These are phyloP conservation scores for Phytophthora podocarpi DNA, from an alignment of 352 stramenopile genomes.

Conservation along the genomic window DNA sequence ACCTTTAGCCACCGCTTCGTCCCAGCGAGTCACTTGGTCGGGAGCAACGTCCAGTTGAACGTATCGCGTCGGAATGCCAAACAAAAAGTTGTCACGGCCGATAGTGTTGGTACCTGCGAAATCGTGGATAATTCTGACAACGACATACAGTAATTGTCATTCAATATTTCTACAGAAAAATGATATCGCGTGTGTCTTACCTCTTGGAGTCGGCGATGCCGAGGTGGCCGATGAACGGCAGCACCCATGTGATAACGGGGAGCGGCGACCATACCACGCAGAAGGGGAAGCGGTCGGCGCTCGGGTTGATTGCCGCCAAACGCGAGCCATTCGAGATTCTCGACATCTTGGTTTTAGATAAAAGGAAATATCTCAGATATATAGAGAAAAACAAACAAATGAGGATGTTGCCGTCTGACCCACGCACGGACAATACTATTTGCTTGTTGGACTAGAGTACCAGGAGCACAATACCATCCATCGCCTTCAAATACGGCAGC, in stretches of 20 bases:
- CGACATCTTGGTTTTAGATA: not conserved
- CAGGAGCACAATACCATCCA: too few relatives aligned
- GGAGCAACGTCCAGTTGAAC: slow-evolving; percentile 62
- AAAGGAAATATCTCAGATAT: too few relatives aligned
- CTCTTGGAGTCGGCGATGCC: slow-evolving; percentile 91
- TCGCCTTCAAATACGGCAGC: too few relatives aligned
- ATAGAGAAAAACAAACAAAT: too few relatives aligned
- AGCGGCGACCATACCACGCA: slow-evolving; percentile 92
- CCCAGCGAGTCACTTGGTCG: slow-evolving; percentile 76
- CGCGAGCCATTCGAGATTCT: not conserved
- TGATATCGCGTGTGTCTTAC: slow-evolving; percentile 21
- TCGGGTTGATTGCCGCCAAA: slow-evolving; percentile 22
- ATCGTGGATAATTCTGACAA: slow-evolving; percentile 88
- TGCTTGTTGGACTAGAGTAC: too few relatives aligned
- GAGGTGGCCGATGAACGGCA: slow-evolving; percentile 95
- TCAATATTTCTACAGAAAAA: not conserved
- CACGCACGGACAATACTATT: too few relatives aligned
- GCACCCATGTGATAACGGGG: slow-evolving; percentile 86
- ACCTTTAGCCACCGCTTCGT: slow-evolving; percentile 86
- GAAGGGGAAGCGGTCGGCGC: slow-evolving; percentile 75
- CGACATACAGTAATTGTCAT: slow-evolving; percentile 8
- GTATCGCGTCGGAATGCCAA: slow-evolving; percentile 86
- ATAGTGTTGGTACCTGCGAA: slow-evolving; percentile 95
- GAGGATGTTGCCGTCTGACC: too few relatives aligned
- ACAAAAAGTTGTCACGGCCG: slow-evolving; percentile 82